phyloP scores from a whole-genome alignment of 2,329 filamentous ascomycete species.

The Hortaea werneckii region DNA sequence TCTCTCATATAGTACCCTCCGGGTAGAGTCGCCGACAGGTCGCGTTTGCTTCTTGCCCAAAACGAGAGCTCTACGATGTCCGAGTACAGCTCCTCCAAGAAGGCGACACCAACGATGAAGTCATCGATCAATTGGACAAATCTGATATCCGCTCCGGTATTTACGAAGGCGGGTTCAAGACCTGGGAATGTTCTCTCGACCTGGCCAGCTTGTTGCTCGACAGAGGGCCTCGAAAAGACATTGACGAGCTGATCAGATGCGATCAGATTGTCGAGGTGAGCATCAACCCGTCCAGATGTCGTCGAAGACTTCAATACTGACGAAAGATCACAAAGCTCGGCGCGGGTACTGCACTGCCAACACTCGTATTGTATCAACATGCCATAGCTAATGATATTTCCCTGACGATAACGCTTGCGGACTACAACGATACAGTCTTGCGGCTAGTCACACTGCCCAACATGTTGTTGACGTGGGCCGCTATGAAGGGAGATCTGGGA shows the following conservation, averaged over 20 bases:
- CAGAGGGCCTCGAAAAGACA: slow-evolving; percentile 37
- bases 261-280: slow-evolving; percentile 39
- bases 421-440: slow-evolving; percentile 72
- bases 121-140: slow-evolving; percentile 52
- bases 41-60: slow-evolving; percentile 51
- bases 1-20: slow-evolving; percentile 56
- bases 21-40: slow-evolving; percentile 50
- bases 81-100: slow-evolving; percentile 69
- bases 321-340: slow-evolving; percentile 47
- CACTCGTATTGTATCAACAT: slow-evolving; percentile 59
- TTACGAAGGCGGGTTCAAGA: slow-evolving; percentile 83
- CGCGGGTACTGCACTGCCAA: slow-evolving; percentile 67
- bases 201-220: slow-evolving; percentile 55
- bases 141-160: slow-evolving; percentile 72
- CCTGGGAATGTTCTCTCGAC: slow-evolving; percentile 78
- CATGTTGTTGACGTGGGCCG: slow-evolving; percentile 56
- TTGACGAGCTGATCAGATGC: slow-evolving; percentile 39
- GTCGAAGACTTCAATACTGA: neutral
- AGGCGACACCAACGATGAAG: slow-evolving; percentile 31
- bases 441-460: slow-evolving; percentile 73
- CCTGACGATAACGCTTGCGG: slow-evolving; percentile 57
- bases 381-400: slow-evolving; percentile 37
- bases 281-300: neutral
- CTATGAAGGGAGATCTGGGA: slow-evolving; percentile 1
- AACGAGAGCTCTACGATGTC: slow-evolving; percentile 73